Evolutionary conservation across 225 moss, liverwort and hornwort species (phyloP).

Genomic region (Anthoceros angustus): DNA sequence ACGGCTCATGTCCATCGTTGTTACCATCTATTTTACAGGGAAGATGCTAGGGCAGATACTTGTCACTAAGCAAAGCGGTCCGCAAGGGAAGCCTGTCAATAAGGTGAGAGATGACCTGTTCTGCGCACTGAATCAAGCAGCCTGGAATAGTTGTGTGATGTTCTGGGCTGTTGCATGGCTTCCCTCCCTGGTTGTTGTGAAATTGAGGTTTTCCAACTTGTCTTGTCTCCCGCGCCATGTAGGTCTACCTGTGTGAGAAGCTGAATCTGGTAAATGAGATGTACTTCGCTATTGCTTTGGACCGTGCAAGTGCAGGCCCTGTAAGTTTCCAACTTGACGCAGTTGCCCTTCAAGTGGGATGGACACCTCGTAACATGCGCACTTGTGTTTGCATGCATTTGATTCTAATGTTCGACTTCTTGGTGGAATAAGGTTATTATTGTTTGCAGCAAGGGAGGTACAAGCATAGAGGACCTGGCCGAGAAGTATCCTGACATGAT

Average conservation of each 20-base stretch:
- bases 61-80: constrained; percentile 90
- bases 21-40: constrained; percentile 16
- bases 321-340: constrained; percentile 18
- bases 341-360: not conserved
- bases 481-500: constrained; percentile 97
- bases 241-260: constrained; percentile 74
- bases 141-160: not conserved
- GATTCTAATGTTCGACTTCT: not conserved
- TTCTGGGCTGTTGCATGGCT: not conserved
- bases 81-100: constrained; percentile 83
- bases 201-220: too few relatives aligned
- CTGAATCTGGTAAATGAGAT: constrained; percentile 75
- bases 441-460: constrained; percentile 93
- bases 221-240: constrained; percentile 7
- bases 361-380: not conserved
- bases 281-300: constrained; percentile 93
- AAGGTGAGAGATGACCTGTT: constrained; percentile 23
- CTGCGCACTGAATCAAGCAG: not conserved
- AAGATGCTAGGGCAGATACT: constrained; percentile 85
- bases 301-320: constrained; percentile 86
- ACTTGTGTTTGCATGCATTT: not conserved
- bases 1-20: not conserved
- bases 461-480: constrained; percentile 96
- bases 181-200: not conserved
- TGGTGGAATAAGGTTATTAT: constrained; percentile 47